Percentiles rank a stretch among this genome's conserved stretches.
Conservation (phyloP, 2,329 filamentous ascomycete species). For the Nothomitra cinnamomea region DNA sequence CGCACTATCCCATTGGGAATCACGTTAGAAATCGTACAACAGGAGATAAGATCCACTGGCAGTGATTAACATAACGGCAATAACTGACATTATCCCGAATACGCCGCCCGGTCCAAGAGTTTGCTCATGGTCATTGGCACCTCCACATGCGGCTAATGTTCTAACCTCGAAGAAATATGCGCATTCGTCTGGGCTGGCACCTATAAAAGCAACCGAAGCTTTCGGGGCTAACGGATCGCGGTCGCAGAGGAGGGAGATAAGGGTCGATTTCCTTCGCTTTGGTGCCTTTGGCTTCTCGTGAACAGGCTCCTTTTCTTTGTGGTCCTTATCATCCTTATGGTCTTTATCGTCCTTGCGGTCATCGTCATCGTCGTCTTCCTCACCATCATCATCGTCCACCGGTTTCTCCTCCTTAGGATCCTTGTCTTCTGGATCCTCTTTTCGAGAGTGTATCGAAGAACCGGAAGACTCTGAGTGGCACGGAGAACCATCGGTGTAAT, state of each 20-base stretch:
- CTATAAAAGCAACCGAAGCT: constrained; percentile 68
- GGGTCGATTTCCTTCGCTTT: constrained; percentile 51
- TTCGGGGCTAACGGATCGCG: constrained; percentile 52
- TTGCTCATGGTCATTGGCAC: constrained; percentile 38
- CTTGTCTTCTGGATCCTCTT: too few relatives aligned
- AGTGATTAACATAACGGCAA: not conserved
- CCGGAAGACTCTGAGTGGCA: constrained; percentile 27
- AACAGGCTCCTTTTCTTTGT: constrained; percentile 5
- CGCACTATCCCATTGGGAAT: constrained; percentile 19
- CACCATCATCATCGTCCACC: constrained; percentile 8
- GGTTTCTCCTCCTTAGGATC: not conserved
- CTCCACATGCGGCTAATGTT: constrained; percentile 70
- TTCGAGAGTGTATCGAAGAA: constrained; percentile 5
- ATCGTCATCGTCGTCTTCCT: constrained; percentile 10
- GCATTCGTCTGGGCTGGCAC: constrained; percentile 68
- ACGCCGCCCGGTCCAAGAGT: constrained; percentile 54
- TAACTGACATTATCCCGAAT: constrained; percentile 67
- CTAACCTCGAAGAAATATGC: constrained; percentile 91
- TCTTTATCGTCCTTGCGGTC: not conserved
- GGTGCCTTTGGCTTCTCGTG: constrained; percentile 6
- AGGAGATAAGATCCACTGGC: not conserved
- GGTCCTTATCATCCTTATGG: constrained; percentile 5
- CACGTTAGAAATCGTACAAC: not conserved
- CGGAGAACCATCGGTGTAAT: constrained; percentile 62
- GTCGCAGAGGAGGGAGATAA: constrained; percentile 89